These are phyloP conservation scores for Thymus quinquecostatus DNA, from an alignment of 257 asterid genomes.

Conservation along the genomic window DNA sequence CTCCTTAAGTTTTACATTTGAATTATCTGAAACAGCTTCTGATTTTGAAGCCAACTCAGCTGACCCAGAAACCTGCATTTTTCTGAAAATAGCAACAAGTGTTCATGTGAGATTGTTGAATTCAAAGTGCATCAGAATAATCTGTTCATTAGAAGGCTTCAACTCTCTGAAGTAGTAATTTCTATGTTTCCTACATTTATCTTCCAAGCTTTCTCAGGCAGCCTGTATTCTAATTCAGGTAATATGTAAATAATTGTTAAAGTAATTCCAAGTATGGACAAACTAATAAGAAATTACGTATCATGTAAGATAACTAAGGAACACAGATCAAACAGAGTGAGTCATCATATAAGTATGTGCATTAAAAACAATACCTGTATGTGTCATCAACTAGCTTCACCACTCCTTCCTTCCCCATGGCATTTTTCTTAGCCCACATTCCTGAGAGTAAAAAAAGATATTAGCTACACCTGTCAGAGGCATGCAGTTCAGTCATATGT, in stretches of 20 bases:
- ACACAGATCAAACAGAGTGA: background rate
- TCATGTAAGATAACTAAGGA: slow-evolving; percentile 1
- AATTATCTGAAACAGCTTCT: slow-evolving; percentile 67
- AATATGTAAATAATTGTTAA: slow-evolving; percentile 12
- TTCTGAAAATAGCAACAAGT: slow-evolving; percentile 51
- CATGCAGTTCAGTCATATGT: slow-evolving; percentile 2
- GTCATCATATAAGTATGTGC: slow-evolving; percentile 8
- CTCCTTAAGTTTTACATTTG: slow-evolving; percentile 55
- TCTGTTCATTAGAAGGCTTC: slow-evolving; percentile 18
- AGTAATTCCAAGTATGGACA: slow-evolving; percentile 16
- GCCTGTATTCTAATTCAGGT: slow-evolving; percentile 12
- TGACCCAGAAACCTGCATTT: slow-evolving; percentile 89
- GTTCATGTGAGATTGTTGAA: slow-evolving; percentile 20
- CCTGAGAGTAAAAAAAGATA: slow-evolving; percentile 58
- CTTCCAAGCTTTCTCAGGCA: slow-evolving; percentile 3
- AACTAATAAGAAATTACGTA: slow-evolving; percentile 14
- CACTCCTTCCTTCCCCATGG: slow-evolving; percentile 76
- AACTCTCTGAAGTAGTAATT: slow-evolving; percentile 15
- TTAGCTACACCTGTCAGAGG: slow-evolving; percentile 18
- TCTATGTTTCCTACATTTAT: slow-evolving; percentile 1
- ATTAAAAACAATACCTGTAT: slow-evolving; percentile 66
- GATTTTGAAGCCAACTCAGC: slow-evolving; percentile 79
- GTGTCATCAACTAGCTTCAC: slow-evolving; percentile 92
- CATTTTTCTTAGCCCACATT: slow-evolving; percentile 78
- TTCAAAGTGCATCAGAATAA: background rate